Evolutionary conservation across 2,329 filamentous ascomycete species (phyloP).

Genomic region (Leptographium wingfieldii): DNA sequence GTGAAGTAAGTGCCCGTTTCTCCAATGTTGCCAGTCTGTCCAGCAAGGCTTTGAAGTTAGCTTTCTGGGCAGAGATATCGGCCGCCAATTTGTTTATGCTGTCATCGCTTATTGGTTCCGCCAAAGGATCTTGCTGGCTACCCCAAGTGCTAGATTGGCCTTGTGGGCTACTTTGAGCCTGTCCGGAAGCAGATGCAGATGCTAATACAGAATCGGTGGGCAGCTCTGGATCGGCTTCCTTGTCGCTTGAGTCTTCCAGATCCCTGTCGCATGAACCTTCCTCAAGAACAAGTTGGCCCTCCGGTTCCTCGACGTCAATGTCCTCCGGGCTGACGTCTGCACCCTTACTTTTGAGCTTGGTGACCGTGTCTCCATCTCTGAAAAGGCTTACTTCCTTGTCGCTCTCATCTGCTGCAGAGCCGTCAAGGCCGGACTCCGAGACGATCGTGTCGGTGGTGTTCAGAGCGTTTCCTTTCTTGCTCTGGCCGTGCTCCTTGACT

Average conservation of each 20-base stretch:
- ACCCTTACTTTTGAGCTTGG: slow-evolving; percentile 12
- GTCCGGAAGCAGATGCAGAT: background rate
- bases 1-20: slow-evolving; percentile 17
- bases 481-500: background rate
- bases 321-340: slow-evolving; percentile 30
- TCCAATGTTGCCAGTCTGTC: slow-evolving; percentile 21
- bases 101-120: background rate
- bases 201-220: background rate
- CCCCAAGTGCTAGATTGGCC: background rate
- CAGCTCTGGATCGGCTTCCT: background rate
- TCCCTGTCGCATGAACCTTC: slow-evolving; percentile 10
- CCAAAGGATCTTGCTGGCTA: background rate
- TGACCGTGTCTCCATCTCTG: background rate
- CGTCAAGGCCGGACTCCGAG: background rate
- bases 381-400: slow-evolving; percentile 13
- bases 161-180: background rate
- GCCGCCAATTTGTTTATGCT: slow-evolving; percentile 9
- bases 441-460: background rate
- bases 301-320: slow-evolving; percentile 34
- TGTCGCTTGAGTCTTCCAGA: slow-evolving; percentile 1
- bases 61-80: slow-evolving; percentile 19
- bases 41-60: slow-evolving; percentile 21
- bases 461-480: background rate
- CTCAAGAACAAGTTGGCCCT: slow-evolving; percentile 22
- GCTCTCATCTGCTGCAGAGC: background rate